Percentiles rank a stretch among this genome's conserved stretches.
These are phyloP conservation scores for Apiospora koreana DNA, from an alignment of 2,329 filamentous ascomycete genomes.

Conservation along the genomic window DNA sequence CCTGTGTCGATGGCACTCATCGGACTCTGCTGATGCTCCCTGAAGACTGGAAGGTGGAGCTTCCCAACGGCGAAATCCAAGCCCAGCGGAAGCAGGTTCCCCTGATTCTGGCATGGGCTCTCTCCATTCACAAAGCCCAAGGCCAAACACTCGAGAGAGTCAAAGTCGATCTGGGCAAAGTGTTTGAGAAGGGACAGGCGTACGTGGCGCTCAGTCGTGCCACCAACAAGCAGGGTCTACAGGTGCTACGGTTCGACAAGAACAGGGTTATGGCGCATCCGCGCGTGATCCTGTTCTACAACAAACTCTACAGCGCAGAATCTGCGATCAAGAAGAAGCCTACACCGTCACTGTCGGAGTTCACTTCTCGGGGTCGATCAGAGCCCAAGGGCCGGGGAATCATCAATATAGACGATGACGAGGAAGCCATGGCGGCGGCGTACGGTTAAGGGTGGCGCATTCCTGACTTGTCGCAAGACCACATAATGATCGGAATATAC, in stretches of 20 bases:
- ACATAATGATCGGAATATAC: neutral
- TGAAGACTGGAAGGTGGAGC: conserved; percentile 94
- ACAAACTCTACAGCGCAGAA: conserved; percentile 75
- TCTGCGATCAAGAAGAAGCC: conserved; percentile 40
- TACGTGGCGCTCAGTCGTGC: conserved; percentile 96
- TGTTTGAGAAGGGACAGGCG: conserved; percentile 97
- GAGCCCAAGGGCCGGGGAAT: conserved; percentile 19
- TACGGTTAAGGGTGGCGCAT: conserved; percentile 38
- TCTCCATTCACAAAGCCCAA: conserved; percentile 98
- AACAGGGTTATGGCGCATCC: conserved; percentile 93
- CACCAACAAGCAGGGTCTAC: conserved; percentile 81
- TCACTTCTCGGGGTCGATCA: conserved; percentile 36
- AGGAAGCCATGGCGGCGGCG: conserved; percentile 49
- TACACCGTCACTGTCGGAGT: conserved; percentile 39
- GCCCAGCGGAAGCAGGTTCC: conserved; percentile 82
- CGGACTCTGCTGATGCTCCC: conserved; percentile 79
- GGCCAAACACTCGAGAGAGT: conserved; percentile 92
- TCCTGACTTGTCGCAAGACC: neutral
- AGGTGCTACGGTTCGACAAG: conserved; percentile 86
- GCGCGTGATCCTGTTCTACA: conserved; percentile 82
- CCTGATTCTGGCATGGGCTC: conserved; percentile 91
- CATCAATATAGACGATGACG: conserved; percentile 47
- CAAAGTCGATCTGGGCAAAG: conserved; percentile 86
- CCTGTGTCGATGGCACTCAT: conserved; percentile 73
- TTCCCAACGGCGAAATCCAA: conserved; percentile 93